Evolutionary conservation across 176 grass and related monocot genomes (phyloP), one percentile per base, ranked within the genome.

Genomic region (Triticum urartu): DNA sequence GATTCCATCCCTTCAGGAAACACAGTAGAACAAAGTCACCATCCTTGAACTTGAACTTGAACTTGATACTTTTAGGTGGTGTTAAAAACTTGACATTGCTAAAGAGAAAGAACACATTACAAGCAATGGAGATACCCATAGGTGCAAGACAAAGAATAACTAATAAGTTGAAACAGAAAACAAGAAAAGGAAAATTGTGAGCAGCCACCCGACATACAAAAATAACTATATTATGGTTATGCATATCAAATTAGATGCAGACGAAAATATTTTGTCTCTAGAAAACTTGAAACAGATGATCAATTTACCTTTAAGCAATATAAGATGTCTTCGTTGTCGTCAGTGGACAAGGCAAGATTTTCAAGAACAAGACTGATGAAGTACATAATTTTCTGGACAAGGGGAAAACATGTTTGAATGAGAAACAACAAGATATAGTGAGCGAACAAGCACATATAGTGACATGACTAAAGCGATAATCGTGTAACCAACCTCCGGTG

Each of bases 381-480:
- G 83, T 99, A 93, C 90, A 99, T 99, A 28, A 96, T 94, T 99
- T 99, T 96, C 97, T 99, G 90, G 59, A 82, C 45, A 54, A 71
- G 33, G 28, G 80, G 25, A 1, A 60, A 36, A 84, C 48, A 32
- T 11, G 39, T 78, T 87, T 62, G 36, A 89, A 87, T 84, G 65
- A 86, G 12, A 86, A 72, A 89, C 86, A 59, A 25, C 40, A 60
- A 88, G 48, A 80, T 76, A 30, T 2, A 76, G 78, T 75, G 30
- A 1, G 25, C 34, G 35, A 79, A 85, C 36, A 50, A 35, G 24
- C 10, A 71, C 21, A 69, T n/a, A 34, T 68, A 83, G 40, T 83
- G 52, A 86, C 43, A 35, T 68, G 39, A 69, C 18, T 83, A 86
- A 26, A 84, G 60, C 68, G 48, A 61, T 68, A 85, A 32, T 56